A percentile compares a stretch with the other conserved stretches of the same genome.
These are phyloP conservation scores for Lentinus brumalis DNA, from an alignment of 768 basidiomycete genomes.

Conservation along the genomic window DNA sequence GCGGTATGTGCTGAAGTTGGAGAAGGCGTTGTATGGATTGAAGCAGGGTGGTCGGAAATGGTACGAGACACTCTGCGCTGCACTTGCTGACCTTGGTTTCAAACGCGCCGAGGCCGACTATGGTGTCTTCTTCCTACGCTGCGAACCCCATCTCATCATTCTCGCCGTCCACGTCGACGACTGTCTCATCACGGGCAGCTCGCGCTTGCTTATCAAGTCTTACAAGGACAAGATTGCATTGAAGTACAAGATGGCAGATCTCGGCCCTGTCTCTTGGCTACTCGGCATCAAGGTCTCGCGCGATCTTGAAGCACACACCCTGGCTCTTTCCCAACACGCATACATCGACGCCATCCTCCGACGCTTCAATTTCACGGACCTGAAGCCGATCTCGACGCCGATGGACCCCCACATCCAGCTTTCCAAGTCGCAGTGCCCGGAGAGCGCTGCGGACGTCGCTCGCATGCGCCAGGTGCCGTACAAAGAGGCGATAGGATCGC, in stretches of 20 bases:
- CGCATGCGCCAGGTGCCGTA: slow-evolving; percentile 23
- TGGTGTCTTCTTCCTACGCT: slow-evolving; percentile 10
- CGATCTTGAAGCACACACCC: slow-evolving; percentile 7
- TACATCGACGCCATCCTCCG: slow-evolving; percentile 20
- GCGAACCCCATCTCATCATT: background rate
- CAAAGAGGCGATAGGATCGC: slow-evolving; percentile 27
- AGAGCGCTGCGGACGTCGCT: slow-evolving; percentile 1
- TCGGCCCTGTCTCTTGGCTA: slow-evolving; percentile 20
- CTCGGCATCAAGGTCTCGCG: slow-evolving; percentile 21
- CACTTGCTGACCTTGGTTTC: slow-evolving; percentile 12
- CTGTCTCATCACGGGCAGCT: background rate
- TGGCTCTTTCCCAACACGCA: slow-evolving; percentile 13
- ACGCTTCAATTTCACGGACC: slow-evolving; percentile 12
- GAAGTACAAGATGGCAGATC: slow-evolving; percentile 9
- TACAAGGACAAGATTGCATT: too few relatives aligned
- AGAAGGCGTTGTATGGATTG: slow-evolving; percentile 31
- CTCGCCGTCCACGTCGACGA: slow-evolving; percentile 25
- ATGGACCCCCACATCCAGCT: slow-evolving; percentile 8
- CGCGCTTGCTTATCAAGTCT: too few relatives aligned
- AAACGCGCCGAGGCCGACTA: slow-evolving; percentile 10
- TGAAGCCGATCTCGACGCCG: slow-evolving; percentile 5
- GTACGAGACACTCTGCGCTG: slow-evolving; percentile 17
- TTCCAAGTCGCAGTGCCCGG: slow-evolving; percentile 1
- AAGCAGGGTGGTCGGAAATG: slow-evolving; percentile 27
- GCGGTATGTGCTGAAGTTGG: slow-evolving; percentile 16